Conservation (phyloP, 2,329 filamentous ascomycete genomes). For the Aaosphaeria pasadenensis region DNA sequence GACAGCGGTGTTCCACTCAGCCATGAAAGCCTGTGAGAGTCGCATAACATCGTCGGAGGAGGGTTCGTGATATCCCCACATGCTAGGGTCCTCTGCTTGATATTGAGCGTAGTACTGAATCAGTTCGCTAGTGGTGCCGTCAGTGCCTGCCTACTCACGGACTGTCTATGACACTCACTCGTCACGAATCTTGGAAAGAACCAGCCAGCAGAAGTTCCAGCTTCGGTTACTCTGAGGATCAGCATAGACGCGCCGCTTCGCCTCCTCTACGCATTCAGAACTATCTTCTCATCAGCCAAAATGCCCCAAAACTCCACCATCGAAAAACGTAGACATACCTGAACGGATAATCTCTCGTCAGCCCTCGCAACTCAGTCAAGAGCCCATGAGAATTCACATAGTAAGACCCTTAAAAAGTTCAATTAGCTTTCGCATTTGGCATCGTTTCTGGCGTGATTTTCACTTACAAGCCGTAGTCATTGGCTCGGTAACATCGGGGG, state of each 20-base stretch:
- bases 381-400: conserved; percentile 70
- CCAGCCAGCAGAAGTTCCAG: conserved; percentile 76
- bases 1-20: conserved; percentile 66
- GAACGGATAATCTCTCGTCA: conserved; percentile 67
- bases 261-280: conserved; percentile 62
- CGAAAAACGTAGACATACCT: conserved; percentile 19
- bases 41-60: conserved; percentile 55
- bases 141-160: neutral
- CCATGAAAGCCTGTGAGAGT: conserved; percentile 61
- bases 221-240: conserved; percentile 67
- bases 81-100: conserved; percentile 62
- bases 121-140: conserved; percentile 47
- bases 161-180: conserved; percentile 50
- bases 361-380: conserved; percentile 64
- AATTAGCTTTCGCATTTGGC: neutral
- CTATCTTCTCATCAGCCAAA: conserved; percentile 27
- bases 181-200: conserved; percentile 62
- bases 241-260: conserved; percentile 59
- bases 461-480: conserved; percentile 64
- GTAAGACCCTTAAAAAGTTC: conserved; percentile 47
- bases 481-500: conserved; percentile 59
- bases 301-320: neutral
- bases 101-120: conserved; percentile 59
- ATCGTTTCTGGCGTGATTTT: neutral
- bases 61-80: conserved; percentile 65